Evolutionary conservation across 176 grass and related monocot genomes (phyloP).

Genomic region (Themeda triandra): DNA sequence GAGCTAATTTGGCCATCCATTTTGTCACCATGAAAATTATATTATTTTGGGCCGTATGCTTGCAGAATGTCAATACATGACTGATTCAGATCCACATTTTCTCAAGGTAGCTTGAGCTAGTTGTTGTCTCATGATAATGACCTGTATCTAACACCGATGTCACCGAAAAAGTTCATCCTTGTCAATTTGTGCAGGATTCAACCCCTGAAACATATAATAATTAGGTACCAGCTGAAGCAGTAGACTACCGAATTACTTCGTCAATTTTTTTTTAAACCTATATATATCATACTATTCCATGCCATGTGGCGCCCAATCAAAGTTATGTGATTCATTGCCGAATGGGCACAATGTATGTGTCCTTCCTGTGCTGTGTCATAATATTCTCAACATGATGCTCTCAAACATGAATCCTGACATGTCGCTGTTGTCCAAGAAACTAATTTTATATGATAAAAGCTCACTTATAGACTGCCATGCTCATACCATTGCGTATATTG

Average conservation of each 20-base stretch:
- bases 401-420: not conserved
- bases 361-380: not conserved
- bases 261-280: not conserved
- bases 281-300: not conserved
- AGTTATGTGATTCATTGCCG: not conserved
- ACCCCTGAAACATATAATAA: not conserved
- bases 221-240: not conserved
- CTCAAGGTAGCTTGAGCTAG: not conserved
- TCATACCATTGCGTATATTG: not conserved
- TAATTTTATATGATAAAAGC: too few relatives aligned
- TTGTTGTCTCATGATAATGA: not conserved
- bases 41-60: not conserved
- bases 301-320: constrained; percentile 6
- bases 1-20: not conserved
- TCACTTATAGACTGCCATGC: not conserved
- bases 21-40: not conserved
- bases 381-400: not conserved
- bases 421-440: not conserved
- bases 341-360: not conserved
- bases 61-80: constrained; percentile 17
- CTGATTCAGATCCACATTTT: constrained; percentile 1
- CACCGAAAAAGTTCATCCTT: constrained; percentile 37
- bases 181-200: constrained; percentile 17
- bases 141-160: constrained; percentile 9
- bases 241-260: not conserved